Percentiles rank a stretch among this genome's conserved stretches.
Conservation (phyloP, 2,329 filamentous ascomycete species). For the Ophiocordyceps australis region DNA sequence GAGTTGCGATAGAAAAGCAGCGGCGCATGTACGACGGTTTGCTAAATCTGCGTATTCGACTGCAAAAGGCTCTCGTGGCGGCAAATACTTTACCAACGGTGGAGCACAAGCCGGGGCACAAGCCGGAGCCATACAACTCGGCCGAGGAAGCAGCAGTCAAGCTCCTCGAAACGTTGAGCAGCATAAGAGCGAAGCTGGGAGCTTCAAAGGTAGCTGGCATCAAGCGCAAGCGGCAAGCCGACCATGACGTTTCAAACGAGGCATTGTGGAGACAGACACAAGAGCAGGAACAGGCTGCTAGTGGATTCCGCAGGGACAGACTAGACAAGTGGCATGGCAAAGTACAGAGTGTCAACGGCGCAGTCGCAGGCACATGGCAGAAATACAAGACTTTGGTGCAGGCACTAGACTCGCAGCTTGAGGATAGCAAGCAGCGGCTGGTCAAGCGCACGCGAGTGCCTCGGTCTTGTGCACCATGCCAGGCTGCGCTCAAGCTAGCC, state of each 20-base stretch:
- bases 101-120: conserved; percentile 17
- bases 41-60: conserved; percentile 74
- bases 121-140: conserved; percentile 42
- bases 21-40: conserved; percentile 74
- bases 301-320: conserved; percentile 46
- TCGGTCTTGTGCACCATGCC: conserved; percentile 58
- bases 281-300: conserved; percentile 39
- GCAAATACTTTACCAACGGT: conserved; percentile 51
- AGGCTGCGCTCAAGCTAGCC: conserved; percentile 36
- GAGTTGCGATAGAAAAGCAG: conserved; percentile 70
- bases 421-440: conserved; percentile 42
- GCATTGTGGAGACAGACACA: conserved; percentile 59
- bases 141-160: conserved; percentile 75
- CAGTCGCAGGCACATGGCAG: conserved; percentile 8
- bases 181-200: conserved; percentile 43
- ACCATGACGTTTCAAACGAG: conserved; percentile 36
- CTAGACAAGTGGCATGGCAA: conserved; percentile 87
- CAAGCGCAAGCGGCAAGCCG: conserved; percentile 42
- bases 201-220: conserved; percentile 29
- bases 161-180: conserved; percentile 66
- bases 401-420: conserved; percentile 50
- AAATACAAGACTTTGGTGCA: conserved; percentile 34
- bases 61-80: conserved; percentile 79
- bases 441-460: conserved; percentile 51
- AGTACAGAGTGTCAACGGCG: conserved; percentile 27